Evolutionary conservation across 1,284 basidiomycete species (phyloP).

Genomic region (Rhodotorula mucilaginosa): DNA sequence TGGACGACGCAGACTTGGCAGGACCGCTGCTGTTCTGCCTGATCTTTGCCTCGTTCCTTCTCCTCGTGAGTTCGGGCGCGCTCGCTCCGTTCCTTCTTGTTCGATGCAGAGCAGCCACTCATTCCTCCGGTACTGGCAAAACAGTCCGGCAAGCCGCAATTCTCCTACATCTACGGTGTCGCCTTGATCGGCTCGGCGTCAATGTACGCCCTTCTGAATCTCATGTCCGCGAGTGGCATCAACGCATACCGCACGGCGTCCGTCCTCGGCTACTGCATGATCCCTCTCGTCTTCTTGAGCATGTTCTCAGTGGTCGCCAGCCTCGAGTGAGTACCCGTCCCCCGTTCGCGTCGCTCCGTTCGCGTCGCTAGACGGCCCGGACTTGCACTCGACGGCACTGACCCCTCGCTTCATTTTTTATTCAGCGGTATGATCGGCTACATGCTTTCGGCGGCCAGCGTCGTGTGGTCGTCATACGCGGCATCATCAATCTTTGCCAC

Average conservation of each 20-base stretch:
- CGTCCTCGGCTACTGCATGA: conserved; percentile 92
- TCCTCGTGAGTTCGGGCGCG: conserved; percentile 66
- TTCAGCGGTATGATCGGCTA: conserved; percentile 76
- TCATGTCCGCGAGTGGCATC: conserved; percentile 94
- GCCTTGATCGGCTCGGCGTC: conserved; percentile 90
- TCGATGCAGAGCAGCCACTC: not conserved
- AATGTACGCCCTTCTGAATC: conserved; percentile 91
- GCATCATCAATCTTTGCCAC: conserved; percentile 92
- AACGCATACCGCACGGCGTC: conserved; percentile 94
- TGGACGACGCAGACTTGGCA: conserved; percentile 98
- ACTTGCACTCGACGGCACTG: not conserved
- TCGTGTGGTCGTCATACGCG: conserved; percentile 92
- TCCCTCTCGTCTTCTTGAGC: conserved; percentile 96
- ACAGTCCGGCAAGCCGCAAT: conserved; percentile 96
- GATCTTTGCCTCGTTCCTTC: conserved; percentile 85
- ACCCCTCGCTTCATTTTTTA: conserved; percentile 1
- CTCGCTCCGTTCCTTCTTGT: not conserved
- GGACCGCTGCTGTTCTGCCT: conserved; percentile 93
- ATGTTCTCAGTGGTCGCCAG: conserved; percentile 82
- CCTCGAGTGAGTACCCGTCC: conserved; percentile 66
- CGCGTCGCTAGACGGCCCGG: no score
- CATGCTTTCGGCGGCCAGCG: conserved; percentile 71
- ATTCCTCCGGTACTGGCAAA: not conserved
- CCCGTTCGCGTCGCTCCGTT: not conserved
- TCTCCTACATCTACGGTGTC: conserved; percentile 98